Conservation (phyloP, 2,329 filamentous ascomycete genomes). For the Achaetomium macrosporum region DNA sequence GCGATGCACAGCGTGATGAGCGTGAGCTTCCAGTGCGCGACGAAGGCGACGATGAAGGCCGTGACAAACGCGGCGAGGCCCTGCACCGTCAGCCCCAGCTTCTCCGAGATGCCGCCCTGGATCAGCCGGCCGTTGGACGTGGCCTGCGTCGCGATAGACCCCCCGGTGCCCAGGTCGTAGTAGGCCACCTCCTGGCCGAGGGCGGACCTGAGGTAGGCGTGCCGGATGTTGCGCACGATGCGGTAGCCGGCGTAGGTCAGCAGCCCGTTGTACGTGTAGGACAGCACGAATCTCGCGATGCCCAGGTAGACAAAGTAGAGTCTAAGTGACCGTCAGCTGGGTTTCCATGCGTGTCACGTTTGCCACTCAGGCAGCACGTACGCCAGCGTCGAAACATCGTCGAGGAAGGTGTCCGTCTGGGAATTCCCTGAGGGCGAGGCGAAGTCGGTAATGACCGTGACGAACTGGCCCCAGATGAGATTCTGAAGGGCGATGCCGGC, state of each 20-base stretch:
- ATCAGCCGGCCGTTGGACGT: constrained; percentile 36
- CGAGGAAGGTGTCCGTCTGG: constrained; percentile 31
- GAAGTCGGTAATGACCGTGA: constrained; percentile 41
- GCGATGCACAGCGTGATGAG: constrained; percentile 41
- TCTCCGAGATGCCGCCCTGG: constrained; percentile 33
- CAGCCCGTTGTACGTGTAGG: constrained; percentile 36
- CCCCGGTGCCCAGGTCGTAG: constrained; percentile 42
- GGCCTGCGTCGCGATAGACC: constrained; percentile 36
- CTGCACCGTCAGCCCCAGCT: constrained; percentile 32
- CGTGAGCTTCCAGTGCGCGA: constrained; percentile 36
- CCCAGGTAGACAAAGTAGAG: constrained; percentile 53
- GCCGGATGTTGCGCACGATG: constrained; percentile 25
- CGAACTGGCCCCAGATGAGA: constrained; percentile 46
- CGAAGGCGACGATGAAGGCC: constrained; percentile 33
- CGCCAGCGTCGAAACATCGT: constrained; percentile 24
- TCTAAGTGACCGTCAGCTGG: background rate
- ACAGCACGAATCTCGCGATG: constrained; percentile 42
- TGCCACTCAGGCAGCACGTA: background rate
- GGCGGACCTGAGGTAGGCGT: constrained; percentile 25
- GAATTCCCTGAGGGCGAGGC: constrained; percentile 29
- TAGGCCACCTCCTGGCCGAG: constrained; percentile 50
- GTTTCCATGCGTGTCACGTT: background rate
- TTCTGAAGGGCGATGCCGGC: constrained; percentile 44
- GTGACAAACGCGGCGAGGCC: constrained; percentile 31
- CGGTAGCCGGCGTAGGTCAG: constrained; percentile 27